Evolutionary conservation across 2,329 filamentous ascomycete species (phyloP), one percentile per base, ranked within the genome.

Genomic region (Neobulgaria alba): DNA sequence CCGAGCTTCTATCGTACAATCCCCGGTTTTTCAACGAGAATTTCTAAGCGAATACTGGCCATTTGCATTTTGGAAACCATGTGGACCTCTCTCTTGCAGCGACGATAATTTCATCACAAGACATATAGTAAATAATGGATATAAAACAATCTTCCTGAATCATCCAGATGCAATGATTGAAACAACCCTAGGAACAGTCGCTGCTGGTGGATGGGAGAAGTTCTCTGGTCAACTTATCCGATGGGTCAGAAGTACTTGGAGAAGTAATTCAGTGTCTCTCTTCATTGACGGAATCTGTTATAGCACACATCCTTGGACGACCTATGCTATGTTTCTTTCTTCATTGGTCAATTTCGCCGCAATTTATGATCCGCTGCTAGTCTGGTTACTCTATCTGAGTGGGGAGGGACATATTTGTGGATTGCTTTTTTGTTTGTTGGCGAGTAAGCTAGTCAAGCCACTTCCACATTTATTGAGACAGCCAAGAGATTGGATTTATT

Each of bases 61-160:
- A 26, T 35, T 20, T 15, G 18, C 7, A n/a, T 64, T 69, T 42
- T 63, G 68, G 41, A 33, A 55, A 0, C n/a, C n/a, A n/a, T 59
- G 68, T 1, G 64, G 65, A 0, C 69, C 70, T 0, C 56, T 78
- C 2, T 67, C 69, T 15, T 63, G 65, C 0, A 77, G 80, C 45
- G 76, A 80, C 43, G 77, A 82, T 61, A 80, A 80, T 55, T 79
- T 69, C 50, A 61, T 74, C 26, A 80, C 76, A 0, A 63, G 77
- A 9, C 74, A 67, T 45, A 63, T 70, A 4, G 66, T 74, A 31
- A 61, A 61, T 8, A 55, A 67, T 4, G 66, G 65, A n/a, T 77
- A 67, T 65, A 61, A 66, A 5, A 68, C 79, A 43, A 64, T 66
- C 33, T 69, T 80, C 37, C 75, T 82, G 52, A 67, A 69, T 42